These are phyloP conservation scores for Bipolaris zeicola DNA, from an alignment of 2,329 filamentous ascomycete species.

Conservation along the genomic window DNA sequence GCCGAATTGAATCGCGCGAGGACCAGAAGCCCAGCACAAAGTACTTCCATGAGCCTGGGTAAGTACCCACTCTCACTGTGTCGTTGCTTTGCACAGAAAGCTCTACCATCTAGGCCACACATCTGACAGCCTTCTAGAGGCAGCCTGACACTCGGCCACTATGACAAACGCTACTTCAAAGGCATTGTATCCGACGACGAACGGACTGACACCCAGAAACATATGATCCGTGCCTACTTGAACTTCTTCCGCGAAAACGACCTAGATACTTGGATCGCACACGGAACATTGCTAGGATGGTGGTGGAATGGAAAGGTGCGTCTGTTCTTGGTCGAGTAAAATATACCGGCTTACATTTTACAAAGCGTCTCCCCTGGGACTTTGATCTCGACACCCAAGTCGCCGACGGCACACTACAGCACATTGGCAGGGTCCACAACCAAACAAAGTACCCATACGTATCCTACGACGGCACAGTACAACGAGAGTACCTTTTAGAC, in stretches of 20 bases:
- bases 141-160: constrained; percentile 68
- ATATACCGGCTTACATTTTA: constrained; percentile 30
- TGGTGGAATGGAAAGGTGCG: constrained; percentile 78
- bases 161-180: constrained; percentile 73
- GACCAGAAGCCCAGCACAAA: constrained; percentile 23
- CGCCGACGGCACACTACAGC: constrained; percentile 67
- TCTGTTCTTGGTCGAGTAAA: background rate
- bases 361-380: constrained; percentile 78
- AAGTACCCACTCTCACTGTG: constrained; percentile 17
- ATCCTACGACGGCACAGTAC: constrained; percentile 44
- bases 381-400: constrained; percentile 85
- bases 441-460: constrained; percentile 62
- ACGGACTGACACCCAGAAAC: constrained; percentile 67
- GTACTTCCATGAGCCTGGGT: constrained; percentile 50
- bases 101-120: background rate
- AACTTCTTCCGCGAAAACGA: constrained; percentile 66
- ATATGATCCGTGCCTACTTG: constrained; percentile 77
- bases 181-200: constrained; percentile 68
- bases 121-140: constrained; percentile 29
- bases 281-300: constrained; percentile 84
- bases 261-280: constrained; percentile 84
- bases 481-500: constrained; percentile 71
- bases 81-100: background rate
- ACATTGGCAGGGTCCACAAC: constrained; percentile 71
- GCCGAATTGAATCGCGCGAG: background rate